Evolutionary conservation across 805 yeast species (phyloP).

Genomic region (Starmera quercuum): DNA sequence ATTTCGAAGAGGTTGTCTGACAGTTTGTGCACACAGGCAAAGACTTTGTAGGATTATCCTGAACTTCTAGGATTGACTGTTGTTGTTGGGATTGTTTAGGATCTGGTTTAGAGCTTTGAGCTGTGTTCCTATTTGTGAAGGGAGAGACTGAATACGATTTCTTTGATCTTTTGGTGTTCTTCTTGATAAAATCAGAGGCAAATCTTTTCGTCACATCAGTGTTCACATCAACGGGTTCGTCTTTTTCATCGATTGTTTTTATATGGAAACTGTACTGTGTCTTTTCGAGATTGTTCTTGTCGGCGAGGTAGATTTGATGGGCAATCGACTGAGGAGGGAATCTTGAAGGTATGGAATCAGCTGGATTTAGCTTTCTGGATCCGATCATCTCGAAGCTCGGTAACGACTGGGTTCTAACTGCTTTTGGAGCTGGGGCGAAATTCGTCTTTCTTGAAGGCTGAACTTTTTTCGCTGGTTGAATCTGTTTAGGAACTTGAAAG

Average conservation of each 20-base stretch:
- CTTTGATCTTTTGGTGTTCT: slow-evolving; percentile 2
- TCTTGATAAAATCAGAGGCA: slow-evolving; percentile 18
- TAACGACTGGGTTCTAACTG: slow-evolving; percentile 36
- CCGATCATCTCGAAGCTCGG: slow-evolving; percentile 23
- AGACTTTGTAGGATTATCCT: neutral
- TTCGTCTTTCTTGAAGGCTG: slow-evolving; percentile 25
- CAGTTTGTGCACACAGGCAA: slow-evolving; percentile 17
- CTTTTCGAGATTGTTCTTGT: slow-evolving; percentile 8
- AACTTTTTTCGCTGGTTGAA: slow-evolving; percentile 2
- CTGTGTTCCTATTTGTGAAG: neutral
- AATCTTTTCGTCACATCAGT: slow-evolving; percentile 16
- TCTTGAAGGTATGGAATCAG: neutral
- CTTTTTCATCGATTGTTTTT: slow-evolving; percentile 3
- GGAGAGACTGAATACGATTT: neutral
- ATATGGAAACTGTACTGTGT: neutral
- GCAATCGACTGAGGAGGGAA: slow-evolving; percentile 19
- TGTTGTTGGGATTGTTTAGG: slow-evolving; percentile 6
- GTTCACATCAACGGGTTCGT: slow-evolving; percentile 1
- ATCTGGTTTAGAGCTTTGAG: too few relatives aligned
- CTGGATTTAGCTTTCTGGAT: slow-evolving; percentile 5
- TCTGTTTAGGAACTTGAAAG: neutral
- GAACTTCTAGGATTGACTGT: slow-evolving; percentile 8
- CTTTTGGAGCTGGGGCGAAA: slow-evolving; percentile 38
- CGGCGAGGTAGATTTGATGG: slow-evolving; percentile 20
- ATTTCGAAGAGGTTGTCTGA: slow-evolving; percentile 16